Conservation (phyloP, 2,329 filamentous ascomycete genomes). For the Talaromyces sp. region DNA sequence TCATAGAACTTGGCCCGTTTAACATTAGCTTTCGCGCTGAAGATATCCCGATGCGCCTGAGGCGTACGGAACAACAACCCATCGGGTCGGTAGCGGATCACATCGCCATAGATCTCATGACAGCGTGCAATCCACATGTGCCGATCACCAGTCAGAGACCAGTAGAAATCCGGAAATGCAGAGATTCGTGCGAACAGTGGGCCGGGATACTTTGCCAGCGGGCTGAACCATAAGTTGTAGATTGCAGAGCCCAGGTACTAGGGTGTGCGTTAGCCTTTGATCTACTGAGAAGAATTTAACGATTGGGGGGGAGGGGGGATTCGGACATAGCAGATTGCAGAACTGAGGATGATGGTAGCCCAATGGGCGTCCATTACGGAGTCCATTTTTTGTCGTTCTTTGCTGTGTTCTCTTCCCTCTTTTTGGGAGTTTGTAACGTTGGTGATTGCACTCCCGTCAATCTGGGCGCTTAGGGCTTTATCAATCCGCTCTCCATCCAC, state of each 20-base stretch:
- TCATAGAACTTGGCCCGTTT: slow-evolving; percentile 1
- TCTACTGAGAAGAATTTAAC: background rate
- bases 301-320: background rate
- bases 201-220: slow-evolving; percentile 4
- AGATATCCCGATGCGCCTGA: background rate
- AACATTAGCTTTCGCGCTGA: slow-evolving; percentile 2
- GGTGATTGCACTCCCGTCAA: background rate
- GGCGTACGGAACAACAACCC: background rate
- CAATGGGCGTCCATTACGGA: background rate
- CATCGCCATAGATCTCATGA: slow-evolving; percentile 9
- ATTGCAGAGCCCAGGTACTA: slow-evolving; percentile 2
- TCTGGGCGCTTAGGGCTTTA: background rate
- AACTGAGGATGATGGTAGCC: background rate
- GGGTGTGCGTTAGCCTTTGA: background rate
- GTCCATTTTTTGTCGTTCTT: background rate
- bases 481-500: background rate
- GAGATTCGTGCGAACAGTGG: background rate
- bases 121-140: slow-evolving; percentile 14
- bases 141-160: slow-evolving; percentile 1
- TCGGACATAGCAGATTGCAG: background rate
- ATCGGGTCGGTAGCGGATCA: slow-evolving; percentile 1
- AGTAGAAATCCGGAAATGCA: slow-evolving; percentile 8
- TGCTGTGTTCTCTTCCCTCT: background rate
- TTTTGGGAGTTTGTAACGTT: background rate
- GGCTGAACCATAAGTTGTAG: slow-evolving; percentile 5